Evolutionary conservation across 2,329 filamentous ascomycete species (phyloP).

Genomic region (Colletotrichum scovillei): DNA sequence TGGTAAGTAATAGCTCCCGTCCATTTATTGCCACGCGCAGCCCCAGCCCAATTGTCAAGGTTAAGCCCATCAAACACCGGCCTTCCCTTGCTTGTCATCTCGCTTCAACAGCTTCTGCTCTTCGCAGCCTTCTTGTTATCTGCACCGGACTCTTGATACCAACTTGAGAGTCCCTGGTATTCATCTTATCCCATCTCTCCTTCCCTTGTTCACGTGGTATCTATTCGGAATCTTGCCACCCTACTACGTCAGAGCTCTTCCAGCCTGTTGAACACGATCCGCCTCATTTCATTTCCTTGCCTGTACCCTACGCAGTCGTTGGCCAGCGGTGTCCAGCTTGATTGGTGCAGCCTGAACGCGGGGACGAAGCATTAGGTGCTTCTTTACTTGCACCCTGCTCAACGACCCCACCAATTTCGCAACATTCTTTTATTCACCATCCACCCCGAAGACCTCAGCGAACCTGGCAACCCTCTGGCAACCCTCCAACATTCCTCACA

Average conservation of each 20-base stretch:
- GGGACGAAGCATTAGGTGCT: constrained; percentile 10
- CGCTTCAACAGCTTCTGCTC: background rate
- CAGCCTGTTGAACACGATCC: background rate
- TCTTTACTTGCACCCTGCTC: constrained; percentile 13
- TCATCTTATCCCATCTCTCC: background rate
- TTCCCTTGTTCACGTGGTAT: background rate
- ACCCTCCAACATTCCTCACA: constrained; percentile 6
- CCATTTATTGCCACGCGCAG: background rate
- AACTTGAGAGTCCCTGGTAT: background rate
- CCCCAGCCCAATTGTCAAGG: background rate
- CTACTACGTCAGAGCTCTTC: constrained; percentile 3
- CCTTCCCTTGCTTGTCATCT: background rate
- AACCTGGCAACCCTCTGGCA: constrained; percentile 13
- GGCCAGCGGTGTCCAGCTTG: background rate
- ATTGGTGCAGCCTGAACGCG: constrained; percentile 14
- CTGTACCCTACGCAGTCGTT: background rate
- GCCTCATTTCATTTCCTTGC: background rate
- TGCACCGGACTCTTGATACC: background rate
- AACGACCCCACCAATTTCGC: constrained; percentile 31
- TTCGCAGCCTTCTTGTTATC: background rate
- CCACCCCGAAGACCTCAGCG: constrained; percentile 20
- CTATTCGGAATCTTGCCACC: constrained; percentile 13
- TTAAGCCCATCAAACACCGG: background rate
- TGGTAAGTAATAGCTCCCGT: constrained; percentile 24
- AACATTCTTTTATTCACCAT: constrained; percentile 33